Evolutionary conservation across 139 green algal species (phyloP).

Genomic region (Picochlorum costavermella): DNA sequence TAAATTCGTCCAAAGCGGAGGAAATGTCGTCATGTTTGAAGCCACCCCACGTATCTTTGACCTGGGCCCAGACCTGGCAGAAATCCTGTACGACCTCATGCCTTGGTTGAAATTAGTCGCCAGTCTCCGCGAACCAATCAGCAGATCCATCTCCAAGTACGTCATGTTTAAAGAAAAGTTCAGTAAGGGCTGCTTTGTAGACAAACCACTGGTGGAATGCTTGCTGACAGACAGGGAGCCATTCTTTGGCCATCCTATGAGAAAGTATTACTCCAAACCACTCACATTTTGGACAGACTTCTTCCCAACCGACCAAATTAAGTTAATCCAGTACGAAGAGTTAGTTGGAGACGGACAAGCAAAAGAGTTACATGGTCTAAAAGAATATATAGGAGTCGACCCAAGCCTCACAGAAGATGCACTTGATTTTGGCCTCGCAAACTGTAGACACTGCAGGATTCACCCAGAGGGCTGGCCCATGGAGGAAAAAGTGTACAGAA

Average conservation of each 20-base stretch:
- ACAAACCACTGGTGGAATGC: neutral
- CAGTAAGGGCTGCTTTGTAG: slow-evolving; percentile 5
- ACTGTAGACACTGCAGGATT: slow-evolving; percentile 13
- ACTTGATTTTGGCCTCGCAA: neutral
- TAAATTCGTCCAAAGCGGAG: slow-evolving; percentile 10
- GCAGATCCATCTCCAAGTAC: neutral
- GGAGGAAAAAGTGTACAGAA: slow-evolving; percentile 6
- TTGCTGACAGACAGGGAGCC: neutral
- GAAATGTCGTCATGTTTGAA: slow-evolving; percentile 13
- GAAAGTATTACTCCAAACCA: slow-evolving; percentile 16
- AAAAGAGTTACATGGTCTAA: neutral
- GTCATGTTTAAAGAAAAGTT: slow-evolving; percentile 15
- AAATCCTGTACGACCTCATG: slow-evolving; percentile 4
- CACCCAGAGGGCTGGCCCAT: slow-evolving; percentile 9
- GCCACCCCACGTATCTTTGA: slow-evolving; percentile 1
- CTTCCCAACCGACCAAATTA: slow-evolving; percentile 13
- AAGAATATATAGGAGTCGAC: slow-evolving; percentile 4
- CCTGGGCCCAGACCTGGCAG: slow-evolving; percentile 1
- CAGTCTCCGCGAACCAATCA: slow-evolving; percentile 21
- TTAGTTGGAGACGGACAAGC: neutral
- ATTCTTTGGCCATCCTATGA: neutral
- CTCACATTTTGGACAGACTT: slow-evolving; percentile 7
- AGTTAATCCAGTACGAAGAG: slow-evolving; percentile 14
- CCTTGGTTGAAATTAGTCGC: slow-evolving; percentile 21
- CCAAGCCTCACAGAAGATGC: neutral